These are phyloP conservation scores for Metarhizium album DNA, from an alignment of 2,329 filamentous ascomycete species.

Conservation along the genomic window DNA sequence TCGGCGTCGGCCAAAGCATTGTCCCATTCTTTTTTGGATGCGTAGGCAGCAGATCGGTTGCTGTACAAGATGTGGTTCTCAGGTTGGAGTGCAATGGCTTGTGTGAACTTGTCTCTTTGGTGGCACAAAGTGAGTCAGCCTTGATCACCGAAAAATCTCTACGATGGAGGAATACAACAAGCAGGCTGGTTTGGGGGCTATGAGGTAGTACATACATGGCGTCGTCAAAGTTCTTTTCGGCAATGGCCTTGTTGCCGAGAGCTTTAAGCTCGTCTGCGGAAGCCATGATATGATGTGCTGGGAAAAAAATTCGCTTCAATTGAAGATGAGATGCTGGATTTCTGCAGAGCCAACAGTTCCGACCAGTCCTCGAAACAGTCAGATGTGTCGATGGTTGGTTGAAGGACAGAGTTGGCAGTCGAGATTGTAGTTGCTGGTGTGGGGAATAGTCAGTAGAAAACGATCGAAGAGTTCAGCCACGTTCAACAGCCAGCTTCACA, in stretches of 20 bases:
- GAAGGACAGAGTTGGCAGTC: neutral
- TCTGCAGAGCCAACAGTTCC: neutral
- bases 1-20: slow-evolving; percentile 79
- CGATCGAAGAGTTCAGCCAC: slow-evolving; percentile 13
- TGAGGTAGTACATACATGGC: slow-evolving; percentile 63
- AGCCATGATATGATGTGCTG: slow-evolving; percentile 31
- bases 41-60: slow-evolving; percentile 81
- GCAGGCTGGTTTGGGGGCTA: neutral
- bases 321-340: neutral
- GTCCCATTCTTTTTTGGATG: slow-evolving; percentile 81
- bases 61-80: slow-evolving; percentile 95
- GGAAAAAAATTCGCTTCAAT: neutral
- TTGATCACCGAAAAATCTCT: neutral
- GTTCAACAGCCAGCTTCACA: neutral
- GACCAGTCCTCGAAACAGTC: neutral
- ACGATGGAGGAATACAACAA: neutral
- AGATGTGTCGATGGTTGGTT: too few species aligned
- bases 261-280: slow-evolving; percentile 79
- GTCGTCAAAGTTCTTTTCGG: slow-evolving; percentile 91
- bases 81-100: slow-evolving; percentile 82
- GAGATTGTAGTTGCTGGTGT: slow-evolving; percentile 11
- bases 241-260: slow-evolving; percentile 96
- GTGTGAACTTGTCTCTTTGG: slow-evolving; percentile 77
- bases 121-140: neutral
- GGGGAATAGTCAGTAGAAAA: slow-evolving; percentile 15